phyloP scores from a whole-genome alignment of 2,329 filamentous ascomycete species.

The Cordyceps tenuipes region DNA sequence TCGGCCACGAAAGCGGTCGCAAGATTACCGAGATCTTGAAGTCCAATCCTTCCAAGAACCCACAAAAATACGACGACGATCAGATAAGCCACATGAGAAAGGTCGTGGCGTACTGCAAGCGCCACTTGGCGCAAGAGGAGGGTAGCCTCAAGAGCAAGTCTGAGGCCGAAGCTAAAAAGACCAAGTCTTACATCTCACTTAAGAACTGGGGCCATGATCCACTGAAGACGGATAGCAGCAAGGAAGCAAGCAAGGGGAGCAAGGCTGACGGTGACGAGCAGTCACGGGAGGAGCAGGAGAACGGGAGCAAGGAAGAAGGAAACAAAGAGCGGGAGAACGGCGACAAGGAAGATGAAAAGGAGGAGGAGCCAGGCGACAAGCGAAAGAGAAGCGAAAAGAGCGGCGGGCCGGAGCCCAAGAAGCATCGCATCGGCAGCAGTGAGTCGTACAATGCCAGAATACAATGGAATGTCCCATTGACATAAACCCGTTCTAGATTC shows the following conservation, averaged over 20 bases:
- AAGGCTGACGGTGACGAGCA: conserved; percentile 2
- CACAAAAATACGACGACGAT: conserved; percentile 47
- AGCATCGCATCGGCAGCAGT: conserved; percentile 22
- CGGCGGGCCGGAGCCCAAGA: conserved; percentile 23
- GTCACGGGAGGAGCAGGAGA: background rate
- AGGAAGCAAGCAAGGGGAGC: conserved; percentile 1
- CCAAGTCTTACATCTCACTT: conserved; percentile 47
- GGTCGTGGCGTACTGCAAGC: conserved; percentile 57
- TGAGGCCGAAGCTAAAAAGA: conserved; percentile 35
- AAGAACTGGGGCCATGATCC: conserved; percentile 56
- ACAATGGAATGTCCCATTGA: conserved; percentile 11
- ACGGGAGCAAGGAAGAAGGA: conserved; percentile 19
- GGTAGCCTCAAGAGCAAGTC: conserved; percentile 47
- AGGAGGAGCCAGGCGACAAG: conserved; percentile 20
- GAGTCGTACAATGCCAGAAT: conserved; percentile 14
- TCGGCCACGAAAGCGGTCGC: conserved; percentile 55
- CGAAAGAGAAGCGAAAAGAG: conserved; percentile 17
- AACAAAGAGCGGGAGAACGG: conserved; percentile 20
- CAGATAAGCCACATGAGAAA: conserved; percentile 51
- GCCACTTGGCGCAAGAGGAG: conserved; percentile 57
- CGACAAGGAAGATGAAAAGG: conserved; percentile 8
- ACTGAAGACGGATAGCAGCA: conserved; percentile 30
- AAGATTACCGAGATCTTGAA: conserved; percentile 56
- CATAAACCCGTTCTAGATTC: background rate
- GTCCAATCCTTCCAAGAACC: conserved; percentile 50